These are phyloP conservation scores for Geosmithia morbida DNA, from an alignment of 2,329 filamentous ascomycete species.

Conservation along the genomic window DNA sequence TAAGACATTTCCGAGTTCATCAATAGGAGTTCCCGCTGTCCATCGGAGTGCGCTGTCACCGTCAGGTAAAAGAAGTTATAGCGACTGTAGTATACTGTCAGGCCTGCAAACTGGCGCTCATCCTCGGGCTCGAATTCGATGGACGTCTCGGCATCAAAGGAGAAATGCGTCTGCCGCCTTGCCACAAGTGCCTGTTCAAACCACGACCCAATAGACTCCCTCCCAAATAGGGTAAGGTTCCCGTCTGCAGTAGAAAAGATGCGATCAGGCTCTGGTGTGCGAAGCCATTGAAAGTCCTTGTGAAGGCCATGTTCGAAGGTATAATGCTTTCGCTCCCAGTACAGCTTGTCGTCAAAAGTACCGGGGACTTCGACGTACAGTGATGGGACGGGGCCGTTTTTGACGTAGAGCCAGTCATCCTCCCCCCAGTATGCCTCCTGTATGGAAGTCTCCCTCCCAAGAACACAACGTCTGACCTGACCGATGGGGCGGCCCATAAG, in stretches of 20 bases:
- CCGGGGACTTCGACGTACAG: constrained; percentile 36
- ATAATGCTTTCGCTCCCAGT: constrained; percentile 35
- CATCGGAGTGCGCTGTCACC: constrained; percentile 39
- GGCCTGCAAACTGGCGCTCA: constrained; percentile 45
- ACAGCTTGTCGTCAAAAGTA: constrained; percentile 27
- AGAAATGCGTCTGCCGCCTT: constrained; percentile 42
- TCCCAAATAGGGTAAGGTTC: constrained; percentile 31
- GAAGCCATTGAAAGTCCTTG: constrained; percentile 42
- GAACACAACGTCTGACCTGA: constrained; percentile 34
- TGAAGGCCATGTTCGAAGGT: constrained; percentile 29
- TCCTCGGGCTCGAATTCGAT: constrained; percentile 38
- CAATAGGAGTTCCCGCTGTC: constrained; percentile 41
- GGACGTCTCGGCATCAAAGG: constrained; percentile 43
- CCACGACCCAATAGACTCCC: constrained; percentile 41
- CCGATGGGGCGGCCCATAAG: constrained; percentile 34
- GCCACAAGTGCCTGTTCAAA: constrained; percentile 43
- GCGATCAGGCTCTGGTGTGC: constrained; percentile 38
- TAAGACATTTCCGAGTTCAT: constrained; percentile 41
- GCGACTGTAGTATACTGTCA: constrained; percentile 48
- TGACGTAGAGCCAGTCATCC: constrained; percentile 49
- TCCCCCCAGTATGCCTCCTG: constrained; percentile 44
- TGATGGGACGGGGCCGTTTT: constrained; percentile 39
- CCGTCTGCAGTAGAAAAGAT: constrained; percentile 27
- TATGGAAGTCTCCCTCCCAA: constrained; percentile 41
- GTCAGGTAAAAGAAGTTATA: constrained; percentile 53